Evolutionary conservation across 352 stramenopile species (phyloP).

Genomic region (Pythium phragmitis): DNA sequence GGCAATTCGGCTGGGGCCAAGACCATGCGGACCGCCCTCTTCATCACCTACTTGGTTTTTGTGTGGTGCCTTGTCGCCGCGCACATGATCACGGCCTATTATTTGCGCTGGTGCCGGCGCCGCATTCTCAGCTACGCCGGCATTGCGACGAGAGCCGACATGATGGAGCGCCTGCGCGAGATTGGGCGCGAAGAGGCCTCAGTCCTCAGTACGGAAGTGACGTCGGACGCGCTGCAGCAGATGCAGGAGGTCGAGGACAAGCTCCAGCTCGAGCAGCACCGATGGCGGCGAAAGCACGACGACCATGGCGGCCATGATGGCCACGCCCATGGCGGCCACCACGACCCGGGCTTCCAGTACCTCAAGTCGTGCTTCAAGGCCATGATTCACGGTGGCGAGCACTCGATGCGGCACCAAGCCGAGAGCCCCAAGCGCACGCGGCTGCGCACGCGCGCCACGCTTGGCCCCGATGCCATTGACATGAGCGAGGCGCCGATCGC

Average conservation of each 20-base stretch:
- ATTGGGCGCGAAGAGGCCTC: constrained; percentile 11
- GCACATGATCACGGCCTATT: constrained; percentile 9
- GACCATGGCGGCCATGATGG: neutral
- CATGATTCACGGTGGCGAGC: constrained; percentile 1
- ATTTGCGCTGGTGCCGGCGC: constrained; percentile 10
- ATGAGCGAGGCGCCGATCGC: neutral
- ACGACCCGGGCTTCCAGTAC: constrained; percentile 14
- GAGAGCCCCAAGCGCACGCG: constrained; percentile 17
- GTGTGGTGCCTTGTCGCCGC: constrained; percentile 6
- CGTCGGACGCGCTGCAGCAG: constrained; percentile 6
- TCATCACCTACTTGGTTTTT: neutral
- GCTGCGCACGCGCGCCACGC: constrained; percentile 8
- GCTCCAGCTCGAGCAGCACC: constrained; percentile 8
- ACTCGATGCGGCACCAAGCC: constrained; percentile 13
- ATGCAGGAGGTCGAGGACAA: constrained; percentile 14
- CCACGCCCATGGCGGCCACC: neutral
- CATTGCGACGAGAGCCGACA: constrained; percentile 9
- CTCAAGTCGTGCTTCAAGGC: constrained; percentile 12
- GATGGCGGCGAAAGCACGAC: neutral
- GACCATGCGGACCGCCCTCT: constrained; percentile 10
- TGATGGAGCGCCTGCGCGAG: constrained; percentile 7
- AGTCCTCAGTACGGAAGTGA: constrained; percentile 8
- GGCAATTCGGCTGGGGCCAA: neutral
- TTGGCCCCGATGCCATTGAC: neutral
- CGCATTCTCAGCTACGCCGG: constrained; percentile 14